Conservation (phyloP, 1,139 yeast genomes). For the Casaregolazyma suthepensis region DNA sequence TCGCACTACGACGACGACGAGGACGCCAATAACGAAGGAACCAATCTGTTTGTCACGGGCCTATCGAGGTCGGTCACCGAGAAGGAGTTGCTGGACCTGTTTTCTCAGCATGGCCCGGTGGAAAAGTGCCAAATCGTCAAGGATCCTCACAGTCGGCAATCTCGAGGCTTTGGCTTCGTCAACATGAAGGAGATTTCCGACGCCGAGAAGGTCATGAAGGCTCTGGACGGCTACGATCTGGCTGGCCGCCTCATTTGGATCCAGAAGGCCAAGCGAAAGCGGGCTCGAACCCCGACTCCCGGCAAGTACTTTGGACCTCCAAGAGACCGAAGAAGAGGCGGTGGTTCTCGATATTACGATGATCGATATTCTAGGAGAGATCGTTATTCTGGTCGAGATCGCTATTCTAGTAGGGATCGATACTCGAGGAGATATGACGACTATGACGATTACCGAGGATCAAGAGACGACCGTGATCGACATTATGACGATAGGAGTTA, state of each 20-base stretch:
- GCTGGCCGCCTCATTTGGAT: slow-evolving; percentile 32
- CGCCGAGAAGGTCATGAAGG: slow-evolving; percentile 32
- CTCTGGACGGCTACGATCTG: slow-evolving; percentile 29
- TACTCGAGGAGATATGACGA: slow-evolving; percentile 19
- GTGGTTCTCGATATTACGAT: slow-evolving; percentile 20
- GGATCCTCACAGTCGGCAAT: slow-evolving; percentile 36
- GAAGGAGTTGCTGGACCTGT: slow-evolving; percentile 30
- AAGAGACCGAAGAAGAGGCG: slow-evolving; percentile 25
- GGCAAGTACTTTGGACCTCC: slow-evolving; percentile 39
- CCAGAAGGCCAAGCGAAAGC: slow-evolving; percentile 35
- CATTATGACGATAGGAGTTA: slow-evolving; percentile 25
- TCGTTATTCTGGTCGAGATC: neutral
- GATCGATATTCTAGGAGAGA: slow-evolving; percentile 12
- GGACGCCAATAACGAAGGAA: slow-evolving; percentile 32
- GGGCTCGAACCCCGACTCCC: slow-evolving; percentile 39
- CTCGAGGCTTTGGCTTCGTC: slow-evolving; percentile 38
- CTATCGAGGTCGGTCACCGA: slow-evolving; percentile 31
- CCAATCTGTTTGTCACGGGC: slow-evolving; percentile 37
- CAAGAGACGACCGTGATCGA: slow-evolving; percentile 26
- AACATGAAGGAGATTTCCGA: slow-evolving; percentile 30
- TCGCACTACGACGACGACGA: slow-evolving; percentile 17
- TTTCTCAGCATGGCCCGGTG: slow-evolving; percentile 32
- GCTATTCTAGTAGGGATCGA: neutral
- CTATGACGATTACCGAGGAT: slow-evolving; percentile 24
- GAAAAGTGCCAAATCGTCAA: slow-evolving; percentile 34